These are phyloP conservation scores for Pseudotsuga menziesii DNA, from an alignment of 75 land plant species.

Conservation along the genomic window DNA sequence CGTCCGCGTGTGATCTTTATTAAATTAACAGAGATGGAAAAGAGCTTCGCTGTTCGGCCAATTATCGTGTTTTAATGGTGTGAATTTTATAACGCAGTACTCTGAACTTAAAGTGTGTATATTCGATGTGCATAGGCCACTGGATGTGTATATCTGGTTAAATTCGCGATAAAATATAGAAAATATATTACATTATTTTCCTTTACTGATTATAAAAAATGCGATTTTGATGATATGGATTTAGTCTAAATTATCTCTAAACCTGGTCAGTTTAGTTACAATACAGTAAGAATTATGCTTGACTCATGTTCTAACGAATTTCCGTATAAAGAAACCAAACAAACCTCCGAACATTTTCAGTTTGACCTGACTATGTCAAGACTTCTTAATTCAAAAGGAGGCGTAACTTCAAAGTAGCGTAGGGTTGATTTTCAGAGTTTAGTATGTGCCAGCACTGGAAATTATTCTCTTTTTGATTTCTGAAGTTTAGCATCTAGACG, in stretches of 20 bases:
- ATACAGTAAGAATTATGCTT: neutral
- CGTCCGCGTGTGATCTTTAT: neutral
- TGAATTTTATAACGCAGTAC: neutral
- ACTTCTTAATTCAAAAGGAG: neutral
- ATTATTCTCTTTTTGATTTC: neutral
- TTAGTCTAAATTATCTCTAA: neutral
- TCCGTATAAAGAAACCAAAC: neutral
- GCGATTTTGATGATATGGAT: neutral
- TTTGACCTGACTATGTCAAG: neutral
- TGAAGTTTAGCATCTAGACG: neutral
- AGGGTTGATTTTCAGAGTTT: neutral
- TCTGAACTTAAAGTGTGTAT: neutral
- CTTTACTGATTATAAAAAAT: neutral
- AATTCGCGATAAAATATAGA: too few relatives aligned
- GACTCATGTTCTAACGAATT: neutral
- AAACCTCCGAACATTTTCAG: neutral
- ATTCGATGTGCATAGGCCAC: too few relatives aligned
- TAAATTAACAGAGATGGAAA: neutral
- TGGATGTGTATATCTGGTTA: too few relatives aligned
- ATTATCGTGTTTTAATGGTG: neutral
- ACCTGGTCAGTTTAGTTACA: neutral
- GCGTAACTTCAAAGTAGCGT: neutral
- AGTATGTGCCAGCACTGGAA: neutral
- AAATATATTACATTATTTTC: too few relatives aligned
- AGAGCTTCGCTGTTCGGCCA: neutral